These are phyloP conservation scores for Urtica urens DNA, from an alignment of 306 rosid genomes.

Conservation along the genomic window DNA sequence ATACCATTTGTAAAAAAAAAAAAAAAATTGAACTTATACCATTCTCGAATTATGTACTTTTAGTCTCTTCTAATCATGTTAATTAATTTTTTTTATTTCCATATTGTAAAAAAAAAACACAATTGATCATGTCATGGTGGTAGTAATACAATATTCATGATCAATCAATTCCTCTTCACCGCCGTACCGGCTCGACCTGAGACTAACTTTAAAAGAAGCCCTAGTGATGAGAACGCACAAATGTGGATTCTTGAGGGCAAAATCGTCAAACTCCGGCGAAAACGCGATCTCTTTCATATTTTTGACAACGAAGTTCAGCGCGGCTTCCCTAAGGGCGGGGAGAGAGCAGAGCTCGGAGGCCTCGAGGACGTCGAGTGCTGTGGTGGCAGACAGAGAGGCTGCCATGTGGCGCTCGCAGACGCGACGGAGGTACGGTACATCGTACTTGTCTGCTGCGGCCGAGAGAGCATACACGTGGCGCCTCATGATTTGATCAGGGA, in stretches of 20 bases:
- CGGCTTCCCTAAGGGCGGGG: conserved; percentile 31
- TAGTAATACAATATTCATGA: too few species aligned
- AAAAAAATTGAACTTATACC: too few species aligned
- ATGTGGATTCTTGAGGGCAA: conserved; percentile 63
- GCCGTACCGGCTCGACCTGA: too few species aligned
- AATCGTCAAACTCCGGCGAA: conserved; percentile 37
- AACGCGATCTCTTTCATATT: conserved; percentile 41
- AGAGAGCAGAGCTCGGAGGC: conserved; percentile 52
- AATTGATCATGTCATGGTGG: too few species aligned
- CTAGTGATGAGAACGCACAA: conserved; percentile 52
- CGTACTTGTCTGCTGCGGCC: conserved; percentile 72
- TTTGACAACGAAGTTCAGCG: conserved; percentile 42
- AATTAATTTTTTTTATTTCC: too few species aligned
- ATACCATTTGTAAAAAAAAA: too few species aligned
- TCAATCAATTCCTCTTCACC: too few species aligned
- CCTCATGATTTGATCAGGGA: conserved; percentile 36
- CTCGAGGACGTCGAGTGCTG: conserved; percentile 51
- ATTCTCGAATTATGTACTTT: too few species aligned
- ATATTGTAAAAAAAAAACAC: too few species aligned
- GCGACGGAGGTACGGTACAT: conserved; percentile 40
- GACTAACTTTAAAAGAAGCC: conserved; percentile 27
- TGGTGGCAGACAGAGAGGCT: conserved; percentile 27
- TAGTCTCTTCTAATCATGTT: too few species aligned
- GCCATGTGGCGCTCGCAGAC: conserved; percentile 48
- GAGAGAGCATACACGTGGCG: conserved; percentile 48